Percentiles rank a stretch among this genome's conserved stretches.
These are phyloP conservation scores for Aspergillus ochraceoroseus DNA, from an alignment of 2,329 filamentous ascomycete species.

Conservation along the genomic window DNA sequence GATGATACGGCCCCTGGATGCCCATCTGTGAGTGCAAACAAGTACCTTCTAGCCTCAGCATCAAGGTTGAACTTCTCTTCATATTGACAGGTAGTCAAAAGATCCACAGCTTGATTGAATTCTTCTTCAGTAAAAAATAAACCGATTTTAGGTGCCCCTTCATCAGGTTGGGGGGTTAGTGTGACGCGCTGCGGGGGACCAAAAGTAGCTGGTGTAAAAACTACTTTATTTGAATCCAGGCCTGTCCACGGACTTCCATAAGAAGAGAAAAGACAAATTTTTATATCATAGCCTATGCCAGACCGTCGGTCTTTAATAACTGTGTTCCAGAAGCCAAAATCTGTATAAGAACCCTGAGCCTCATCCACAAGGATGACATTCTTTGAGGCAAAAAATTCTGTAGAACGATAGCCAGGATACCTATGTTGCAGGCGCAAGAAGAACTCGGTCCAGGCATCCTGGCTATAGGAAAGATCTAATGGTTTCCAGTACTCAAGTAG, in stretches of 20 bases:
- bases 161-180: slow-evolving; percentile 2
- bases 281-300: slow-evolving; percentile 7
- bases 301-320: slow-evolving; percentile 15
- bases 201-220: background rate
- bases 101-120: too few species aligned
- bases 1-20: too few species aligned
- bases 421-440: slow-evolving; percentile 2
- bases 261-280: slow-evolving; percentile 18
- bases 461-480: background rate
- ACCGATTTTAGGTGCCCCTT: too few species aligned
- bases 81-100: too few species aligned
- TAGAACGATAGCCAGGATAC: slow-evolving; percentile 6
- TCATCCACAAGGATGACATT: slow-evolving; percentile 17
- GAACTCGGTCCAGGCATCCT: slow-evolving; percentile 1
- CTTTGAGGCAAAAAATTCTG: slow-evolving; percentile 5
- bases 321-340: slow-evolving; percentile 11
- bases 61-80: too few species aligned
- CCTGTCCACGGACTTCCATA: slow-evolving; percentile 16
- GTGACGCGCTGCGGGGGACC: background rate
- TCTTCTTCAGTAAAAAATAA: too few species aligned
- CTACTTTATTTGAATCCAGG: background rate
- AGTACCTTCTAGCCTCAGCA: too few species aligned
- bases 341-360: slow-evolving; percentile 14
- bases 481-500: slow-evolving; percentile 5
- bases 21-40: too few species aligned